phyloP scores from a whole-genome alignment of 768 basidiomycete genomes.

The Mycena capillaripes region DNA sequence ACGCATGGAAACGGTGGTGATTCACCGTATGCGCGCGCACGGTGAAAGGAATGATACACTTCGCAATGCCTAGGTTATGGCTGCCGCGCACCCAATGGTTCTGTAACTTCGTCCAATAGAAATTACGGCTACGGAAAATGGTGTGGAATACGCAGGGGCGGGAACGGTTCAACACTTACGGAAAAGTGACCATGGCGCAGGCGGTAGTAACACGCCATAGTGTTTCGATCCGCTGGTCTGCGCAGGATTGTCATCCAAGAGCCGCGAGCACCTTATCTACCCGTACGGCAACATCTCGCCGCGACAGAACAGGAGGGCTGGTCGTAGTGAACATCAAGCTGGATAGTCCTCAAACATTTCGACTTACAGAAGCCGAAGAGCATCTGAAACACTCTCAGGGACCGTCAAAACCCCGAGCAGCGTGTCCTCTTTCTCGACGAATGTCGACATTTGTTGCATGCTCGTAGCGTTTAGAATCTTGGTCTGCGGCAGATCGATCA shows the following conservation, averaged over 20 bases:
- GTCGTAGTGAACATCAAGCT: neutral
- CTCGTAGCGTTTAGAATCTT: too few species aligned
- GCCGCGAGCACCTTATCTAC: constrained; percentile 60
- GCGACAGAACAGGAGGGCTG: constrained; percentile 53
- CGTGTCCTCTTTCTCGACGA: constrained; percentile 74
- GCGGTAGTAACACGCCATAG: constrained; percentile 72
- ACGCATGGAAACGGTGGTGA: too few species aligned
- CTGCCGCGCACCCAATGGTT: too few species aligned
- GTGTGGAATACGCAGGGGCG: too few species aligned
- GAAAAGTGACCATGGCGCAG: constrained; percentile 70
- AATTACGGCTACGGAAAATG: too few species aligned
- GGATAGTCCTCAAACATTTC: constrained; percentile 22
- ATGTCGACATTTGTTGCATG: too few species aligned
- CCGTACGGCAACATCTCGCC: constrained; percentile 51
- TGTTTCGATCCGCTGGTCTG: constrained; percentile 68
- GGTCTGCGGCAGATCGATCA: too few species aligned
- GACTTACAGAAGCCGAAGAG: constrained; percentile 63
- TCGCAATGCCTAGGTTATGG: too few species aligned
- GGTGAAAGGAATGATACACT: too few species aligned
- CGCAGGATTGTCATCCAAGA: constrained; percentile 63
- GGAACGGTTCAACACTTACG: constrained; percentile 50
- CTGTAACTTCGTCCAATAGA: too few species aligned
- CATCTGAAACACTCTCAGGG: constrained; percentile 66
- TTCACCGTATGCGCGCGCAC: too few species aligned
- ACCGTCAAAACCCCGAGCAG: constrained; percentile 71